Base-by-base conservation (phyloP, 352 stramenopile species). In the Phytophthora pluvialis region DNA sequence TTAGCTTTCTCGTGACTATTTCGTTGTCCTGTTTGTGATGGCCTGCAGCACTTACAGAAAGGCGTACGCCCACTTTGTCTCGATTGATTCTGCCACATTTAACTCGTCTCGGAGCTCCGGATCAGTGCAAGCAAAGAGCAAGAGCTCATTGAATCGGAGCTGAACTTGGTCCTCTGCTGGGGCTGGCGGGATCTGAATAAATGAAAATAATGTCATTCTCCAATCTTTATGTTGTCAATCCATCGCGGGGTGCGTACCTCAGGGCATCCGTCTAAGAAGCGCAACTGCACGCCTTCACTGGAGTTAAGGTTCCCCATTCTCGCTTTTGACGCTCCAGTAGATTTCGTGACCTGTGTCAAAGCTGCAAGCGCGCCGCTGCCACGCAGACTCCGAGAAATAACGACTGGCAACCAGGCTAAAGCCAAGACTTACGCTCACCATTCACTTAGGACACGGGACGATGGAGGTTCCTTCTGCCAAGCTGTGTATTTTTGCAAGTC, bases 1-100 rank as follows among this genome's bases (percentile, higher is more conserved):
- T 70, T 44, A 63, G 12, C 26, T 38, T 26, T 3, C 7, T 35
- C 3, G 10, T n/a, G 11, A 38, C 32, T 5, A 35, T 21, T 21
- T 21, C 21, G 16, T 29, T 16, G 16, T 36, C 16, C 3, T 38
- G 13, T 28, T 43, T 32, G 18, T 39, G n/a, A 32, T 55, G 21
- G 28, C 35, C 4, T 40, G 3, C 29, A 33, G 21, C 45, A 80
- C 80, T 74, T 73, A 89, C 74, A 93, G 50, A 60, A 81, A 88
- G n/a, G 77, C 51, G 61, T 89, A 89, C 48, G 83, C 76, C 84
- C 84, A 93, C 75, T 93, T 91, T 25, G 75, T 81, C 42, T 81
- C 71, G 18, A 75, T 66, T 0, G 77, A 72, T 49, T 91, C 82
- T 10, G 81, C 54, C 2, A 53, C 16, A 31, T 64, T 73, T 4